Conservation (phyloP, 345 rosid species). For the Populus davidiana region DNA sequence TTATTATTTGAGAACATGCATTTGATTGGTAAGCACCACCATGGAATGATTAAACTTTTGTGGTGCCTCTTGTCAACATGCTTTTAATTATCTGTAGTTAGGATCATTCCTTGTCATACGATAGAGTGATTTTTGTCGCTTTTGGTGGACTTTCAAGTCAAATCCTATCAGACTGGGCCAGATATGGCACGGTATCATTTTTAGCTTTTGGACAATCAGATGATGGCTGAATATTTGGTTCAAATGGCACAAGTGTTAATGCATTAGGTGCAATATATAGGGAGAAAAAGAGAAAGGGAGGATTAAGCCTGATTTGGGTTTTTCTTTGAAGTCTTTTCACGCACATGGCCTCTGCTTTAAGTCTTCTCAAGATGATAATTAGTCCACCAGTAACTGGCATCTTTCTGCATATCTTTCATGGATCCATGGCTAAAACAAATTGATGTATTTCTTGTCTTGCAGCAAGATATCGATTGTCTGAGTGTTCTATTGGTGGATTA, state of each 20-base stretch:
- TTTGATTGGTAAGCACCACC: background rate
- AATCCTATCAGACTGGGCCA: slow-evolving; percentile 17
- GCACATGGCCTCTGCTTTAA: slow-evolving; percentile 30
- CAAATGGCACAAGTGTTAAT: slow-evolving; percentile 4
- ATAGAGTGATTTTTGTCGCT: background rate
- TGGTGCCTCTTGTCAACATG: background rate
- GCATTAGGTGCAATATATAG: background rate
- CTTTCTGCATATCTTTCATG: slow-evolving; percentile 1
- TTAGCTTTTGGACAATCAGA: slow-evolving; percentile 4
- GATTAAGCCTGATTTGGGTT: slow-evolving; percentile 13
- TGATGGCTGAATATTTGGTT: slow-evolving; percentile 15
- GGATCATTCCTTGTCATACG: slow-evolving; percentile 1
- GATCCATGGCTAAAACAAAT: slow-evolving; percentile 5
- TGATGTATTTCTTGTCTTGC: slow-evolving; percentile 4
- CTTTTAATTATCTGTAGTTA: background rate
- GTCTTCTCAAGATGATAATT: slow-evolving; percentile 26
- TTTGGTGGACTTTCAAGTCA: slow-evolving; percentile 1
- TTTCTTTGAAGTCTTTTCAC: slow-evolving; percentile 31
- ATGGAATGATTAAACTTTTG: background rate
- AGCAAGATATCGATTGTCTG: background rate
- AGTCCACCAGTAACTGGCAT: slow-evolving; percentile 9
- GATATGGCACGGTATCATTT: slow-evolving; percentile 5
- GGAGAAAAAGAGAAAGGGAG: background rate
- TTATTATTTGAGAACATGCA: background rate
- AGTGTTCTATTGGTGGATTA: background rate